Base-by-base conservation (phyloP, 768 basidiomycete genomes). In the Dacryopinax primogenitus region DNA sequence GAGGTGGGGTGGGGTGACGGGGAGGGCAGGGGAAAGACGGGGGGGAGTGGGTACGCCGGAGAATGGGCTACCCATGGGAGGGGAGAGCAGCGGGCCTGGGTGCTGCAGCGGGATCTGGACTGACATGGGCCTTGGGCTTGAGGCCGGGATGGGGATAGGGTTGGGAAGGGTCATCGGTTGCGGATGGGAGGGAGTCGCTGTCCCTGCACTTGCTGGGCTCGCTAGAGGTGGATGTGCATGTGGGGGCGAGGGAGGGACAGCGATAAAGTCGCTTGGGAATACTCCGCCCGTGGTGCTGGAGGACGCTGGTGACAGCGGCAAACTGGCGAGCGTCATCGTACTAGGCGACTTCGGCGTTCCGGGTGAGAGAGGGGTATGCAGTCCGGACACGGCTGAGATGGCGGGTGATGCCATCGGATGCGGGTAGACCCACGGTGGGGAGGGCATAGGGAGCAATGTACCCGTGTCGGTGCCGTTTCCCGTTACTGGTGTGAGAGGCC, bases 51-150 rank as follows among this genome's bases (percentile, higher is more conserved):
- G 51, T 30, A 32, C 51, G 51, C 51, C 51, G 51, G 51, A 28
- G 13, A 58, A n/a, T n/a, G n/a, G n/a, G n/a, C n/a, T n/a, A n/a
- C n/a, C n/a, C n/a, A n/a, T n/a, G n/a, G n/a, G n/a, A n/a, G n/a
- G n/a, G n/a, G n/a, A n/a, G n/a, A n/a, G n/a, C n/a, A n/a, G n/a
- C n/a, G n/a, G 37, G 37, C 37, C n/a, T 11, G n/a, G 70, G 65
- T 0, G 51, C 35, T 62, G 75, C 76, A 51, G 74, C 72, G n/a
- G 76, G 65, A 62, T 79, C 82, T 37, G 74, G 77, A 39, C 78
- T 79, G 80, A 3, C 80, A 82, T 16, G 74, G 69, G 1, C 70
- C 71, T 44, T 63, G 69, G 70, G 32, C n/a, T n/a, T n/a, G n/a
- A n/a, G n/a, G n/a, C n/a, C n/a, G n/a, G 23, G 70, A 64, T 21